These are phyloP conservation scores for Glarea lozoyensis DNA, from an alignment of 495 filamentous ascomycete species.

Conservation along the genomic window DNA sequence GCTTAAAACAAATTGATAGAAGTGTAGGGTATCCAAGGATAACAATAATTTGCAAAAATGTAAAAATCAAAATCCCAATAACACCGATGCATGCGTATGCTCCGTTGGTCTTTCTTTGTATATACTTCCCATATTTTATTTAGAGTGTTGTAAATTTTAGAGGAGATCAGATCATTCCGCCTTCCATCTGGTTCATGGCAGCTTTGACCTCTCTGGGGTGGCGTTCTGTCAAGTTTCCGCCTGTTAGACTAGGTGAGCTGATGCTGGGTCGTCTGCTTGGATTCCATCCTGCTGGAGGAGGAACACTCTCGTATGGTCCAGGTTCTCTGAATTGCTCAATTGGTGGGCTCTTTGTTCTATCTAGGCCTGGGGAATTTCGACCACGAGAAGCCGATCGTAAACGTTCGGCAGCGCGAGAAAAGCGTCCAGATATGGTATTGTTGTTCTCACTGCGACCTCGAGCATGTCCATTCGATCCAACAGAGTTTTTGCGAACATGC, in stretches of 20 bases:
- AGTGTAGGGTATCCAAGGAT: too few species aligned
- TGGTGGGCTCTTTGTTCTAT: constrained; percentile 13
- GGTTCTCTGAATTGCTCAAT: constrained; percentile 13
- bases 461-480: constrained; percentile 52
- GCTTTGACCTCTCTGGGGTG: constrained; percentile 33
- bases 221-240: constrained; percentile 21
- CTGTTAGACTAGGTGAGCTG: constrained; percentile 5
- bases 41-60: too few species aligned
- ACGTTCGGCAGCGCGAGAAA: constrained; percentile 58
- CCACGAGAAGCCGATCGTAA: constrained; percentile 61
- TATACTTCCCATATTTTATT: too few species aligned
- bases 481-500: constrained; percentile 24
- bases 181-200: constrained; percentile 27
- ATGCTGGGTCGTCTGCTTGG: too few species aligned
- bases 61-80: too few species aligned
- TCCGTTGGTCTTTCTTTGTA: too few species aligned
- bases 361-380: constrained; percentile 26
- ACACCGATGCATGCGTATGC: too few species aligned
- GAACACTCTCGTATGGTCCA: constrained; percentile 51
- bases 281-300: constrained; percentile 21
- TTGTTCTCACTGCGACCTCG: constrained; percentile 61
- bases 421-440: constrained; percentile 49
- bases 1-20: too few species aligned
- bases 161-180: constrained; percentile 18
- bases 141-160: too few species aligned